Conservation (phyloP, 1,284 basidiomycete genomes). For the Leucoagaricus sp. region DNA sequence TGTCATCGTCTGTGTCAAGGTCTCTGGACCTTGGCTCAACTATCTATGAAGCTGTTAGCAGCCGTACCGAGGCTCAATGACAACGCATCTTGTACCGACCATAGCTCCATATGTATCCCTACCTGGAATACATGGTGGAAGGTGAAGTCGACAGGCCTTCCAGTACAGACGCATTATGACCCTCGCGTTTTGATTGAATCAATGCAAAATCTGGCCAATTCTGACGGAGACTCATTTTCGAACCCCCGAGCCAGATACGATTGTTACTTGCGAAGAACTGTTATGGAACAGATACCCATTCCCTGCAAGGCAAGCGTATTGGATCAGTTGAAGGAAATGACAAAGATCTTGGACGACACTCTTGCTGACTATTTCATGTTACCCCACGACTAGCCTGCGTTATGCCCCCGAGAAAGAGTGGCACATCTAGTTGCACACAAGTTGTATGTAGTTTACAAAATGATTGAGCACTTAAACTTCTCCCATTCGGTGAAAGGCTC, state of each 20-base stretch:
- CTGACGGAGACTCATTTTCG: too few relatives aligned
- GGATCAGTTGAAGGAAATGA: background rate
- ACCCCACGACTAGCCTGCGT: background rate
- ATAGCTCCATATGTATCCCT: background rate
- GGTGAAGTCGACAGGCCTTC: background rate
- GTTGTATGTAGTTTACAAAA: too few relatives aligned
- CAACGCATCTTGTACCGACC: background rate
- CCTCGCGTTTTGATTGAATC: background rate
- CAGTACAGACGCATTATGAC: background rate
- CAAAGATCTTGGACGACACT: background rate
- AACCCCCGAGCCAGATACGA: too few relatives aligned
- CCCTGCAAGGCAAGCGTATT: background rate
- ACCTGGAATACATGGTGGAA: background rate
- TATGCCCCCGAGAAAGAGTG: background rate
- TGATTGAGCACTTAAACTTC: too few relatives aligned
- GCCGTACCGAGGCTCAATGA: background rate
- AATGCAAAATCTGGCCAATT: background rate
- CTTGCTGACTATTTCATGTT: constrained; percentile 5
- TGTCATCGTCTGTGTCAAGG: background rate
- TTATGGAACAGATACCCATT: too few relatives aligned
- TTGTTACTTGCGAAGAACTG: too few relatives aligned
- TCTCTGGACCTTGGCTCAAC: background rate
- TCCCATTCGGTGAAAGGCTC: too few relatives aligned
- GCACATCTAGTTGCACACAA: too few relatives aligned
- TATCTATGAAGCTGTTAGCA: background rate